Base-by-base conservation (phyloP, 2,329 filamentous ascomycete genomes). In the Scedosporium boydii region DNA sequence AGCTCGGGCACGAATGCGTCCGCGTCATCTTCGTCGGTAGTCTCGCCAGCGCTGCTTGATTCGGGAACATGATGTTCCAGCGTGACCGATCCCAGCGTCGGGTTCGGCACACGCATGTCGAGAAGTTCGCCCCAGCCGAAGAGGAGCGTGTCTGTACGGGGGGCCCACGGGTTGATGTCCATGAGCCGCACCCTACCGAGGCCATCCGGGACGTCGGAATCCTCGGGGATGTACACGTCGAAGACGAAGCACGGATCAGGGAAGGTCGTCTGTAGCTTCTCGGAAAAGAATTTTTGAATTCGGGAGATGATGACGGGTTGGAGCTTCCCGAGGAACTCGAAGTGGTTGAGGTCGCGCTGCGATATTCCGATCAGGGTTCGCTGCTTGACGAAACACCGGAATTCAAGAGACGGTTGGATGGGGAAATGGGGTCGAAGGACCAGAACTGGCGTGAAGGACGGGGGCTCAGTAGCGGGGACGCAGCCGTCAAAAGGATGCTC, bases 111-210 rank as follows among this genome's bases (percentile, higher is more conserved):
- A 42, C 86, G 80, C 77, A 91, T 83, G 0, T 84, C 86, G 63
- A 98, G 78, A 48, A 99, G 80, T 76, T 98, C 93, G 65, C 88
- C 73, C 95, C 95, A 99, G 53, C 87, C 88, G 72, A 96, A 99
- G 1, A 97, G 79, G 55, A 98, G 75, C 4, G 90, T 88, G 76
- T 99, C 95, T 0, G 95, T 99, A 64, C 91, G 81, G 51, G 86
- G 84, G 1, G 93, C 93, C 91, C 93, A 99, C 0, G 95, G 91
- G 70, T 98, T 98, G 70, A 99, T 89, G 71, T 99, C 95, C 58
- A 99, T 88, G 10, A 99, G 79, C 77, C 92, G 89, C 2, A 96
- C 90, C 58, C 85, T 82, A 58, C 90, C 85, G 62, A 96, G 83
- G 1, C 88, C 79, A 29, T 81, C 80, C 27, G 77, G 73, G 14